Conservation (phyloP, 2,329 filamentous ascomycete genomes). For the Penicillium sp. region DNA sequence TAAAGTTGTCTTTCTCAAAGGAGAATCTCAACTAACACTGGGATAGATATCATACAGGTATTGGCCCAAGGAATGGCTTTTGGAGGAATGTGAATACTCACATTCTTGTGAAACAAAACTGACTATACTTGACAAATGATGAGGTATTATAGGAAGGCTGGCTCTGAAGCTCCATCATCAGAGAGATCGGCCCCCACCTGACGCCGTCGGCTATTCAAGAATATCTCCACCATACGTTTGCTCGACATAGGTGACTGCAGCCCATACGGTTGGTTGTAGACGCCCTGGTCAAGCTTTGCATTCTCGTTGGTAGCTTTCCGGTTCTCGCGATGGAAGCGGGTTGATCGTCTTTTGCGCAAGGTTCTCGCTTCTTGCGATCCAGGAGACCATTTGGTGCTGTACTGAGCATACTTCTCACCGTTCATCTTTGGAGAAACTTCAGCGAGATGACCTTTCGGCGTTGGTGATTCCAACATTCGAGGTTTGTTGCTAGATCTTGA, state of each 20-base stretch:
- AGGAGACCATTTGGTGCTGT: slow-evolving; percentile 29
- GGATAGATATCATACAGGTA: slow-evolving; percentile 1
- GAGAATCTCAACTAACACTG: neutral
- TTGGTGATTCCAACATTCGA: slow-evolving; percentile 36
- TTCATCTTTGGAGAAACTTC: slow-evolving; percentile 26
- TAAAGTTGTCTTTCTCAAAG: neutral
- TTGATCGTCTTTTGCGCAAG: slow-evolving; percentile 34
- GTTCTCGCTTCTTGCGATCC: slow-evolving; percentile 28
- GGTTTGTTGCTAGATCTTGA: slow-evolving; percentile 28
- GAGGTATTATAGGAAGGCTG: slow-evolving; percentile 33
- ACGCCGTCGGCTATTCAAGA: slow-evolving; percentile 40
- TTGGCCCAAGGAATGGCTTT: slow-evolving; percentile 8
- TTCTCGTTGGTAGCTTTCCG: slow-evolving; percentile 38
- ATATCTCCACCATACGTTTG: slow-evolving; percentile 45
- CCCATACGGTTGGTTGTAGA: slow-evolving; percentile 28
- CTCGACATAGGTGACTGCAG: slow-evolving; percentile 35
- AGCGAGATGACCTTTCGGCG: slow-evolving; percentile 28
- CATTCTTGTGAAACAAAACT: neutral
- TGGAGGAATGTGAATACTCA: neutral
- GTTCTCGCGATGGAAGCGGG: slow-evolving; percentile 30
- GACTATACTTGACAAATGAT: neutral
- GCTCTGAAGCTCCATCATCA: slow-evolving; percentile 23
- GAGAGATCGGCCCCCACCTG: slow-evolving; percentile 25
- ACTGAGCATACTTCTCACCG: slow-evolving; percentile 29
- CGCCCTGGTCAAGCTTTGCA: slow-evolving; percentile 23